These are phyloP conservation scores for Eutrema yunnanense DNA, from an alignment of 345 rosid genomes.

Conservation along the genomic window DNA sequence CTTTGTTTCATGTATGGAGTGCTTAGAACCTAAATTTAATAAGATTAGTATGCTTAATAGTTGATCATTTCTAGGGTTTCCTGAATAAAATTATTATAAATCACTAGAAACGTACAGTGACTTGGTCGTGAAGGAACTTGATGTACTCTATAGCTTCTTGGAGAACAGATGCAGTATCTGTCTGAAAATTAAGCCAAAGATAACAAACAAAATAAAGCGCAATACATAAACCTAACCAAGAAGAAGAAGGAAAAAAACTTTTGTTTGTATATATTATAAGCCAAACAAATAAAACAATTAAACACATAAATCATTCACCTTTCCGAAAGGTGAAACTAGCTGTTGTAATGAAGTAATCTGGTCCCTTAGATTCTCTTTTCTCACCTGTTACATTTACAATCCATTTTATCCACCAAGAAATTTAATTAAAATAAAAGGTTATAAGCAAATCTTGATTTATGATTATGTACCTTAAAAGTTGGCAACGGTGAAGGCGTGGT, in stretches of 20 bases:
- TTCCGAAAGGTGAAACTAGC: slow-evolving; percentile 98
- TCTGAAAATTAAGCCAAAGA: slow-evolving; percentile 39
- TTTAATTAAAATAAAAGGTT: not conserved
- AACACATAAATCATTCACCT: slow-evolving; percentile 42
- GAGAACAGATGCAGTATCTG: slow-evolving; percentile 99
- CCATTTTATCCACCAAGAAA: slow-evolving; percentile 18
- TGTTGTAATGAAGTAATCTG: slow-evolving; percentile 96
- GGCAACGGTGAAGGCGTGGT: slow-evolving; percentile 77
- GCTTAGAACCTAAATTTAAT: slow-evolving; percentile 54
- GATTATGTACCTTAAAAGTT: slow-evolving; percentile 65
- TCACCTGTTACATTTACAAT: slow-evolving; percentile 48
- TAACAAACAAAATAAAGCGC: not conserved
- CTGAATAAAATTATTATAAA: not conserved
- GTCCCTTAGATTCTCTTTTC: slow-evolving; percentile 98
- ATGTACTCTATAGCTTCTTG: slow-evolving; percentile 91
- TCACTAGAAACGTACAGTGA: slow-evolving; percentile 45
- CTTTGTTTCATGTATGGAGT: slow-evolving; percentile 84
- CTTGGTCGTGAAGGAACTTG: slow-evolving; percentile 85
- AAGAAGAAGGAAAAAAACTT: not conserved
- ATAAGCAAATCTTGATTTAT: not conserved
- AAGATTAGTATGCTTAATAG: not conserved
- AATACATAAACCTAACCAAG: slow-evolving; percentile 11
- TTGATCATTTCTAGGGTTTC: slow-evolving; percentile 7
- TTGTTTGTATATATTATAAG: slow-evolving; percentile 1
- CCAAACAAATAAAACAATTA: not conserved